Evolutionary conservation across 176 grass and related monocot genomes (phyloP).

Genomic region (Oryza rufipogon): DNA sequence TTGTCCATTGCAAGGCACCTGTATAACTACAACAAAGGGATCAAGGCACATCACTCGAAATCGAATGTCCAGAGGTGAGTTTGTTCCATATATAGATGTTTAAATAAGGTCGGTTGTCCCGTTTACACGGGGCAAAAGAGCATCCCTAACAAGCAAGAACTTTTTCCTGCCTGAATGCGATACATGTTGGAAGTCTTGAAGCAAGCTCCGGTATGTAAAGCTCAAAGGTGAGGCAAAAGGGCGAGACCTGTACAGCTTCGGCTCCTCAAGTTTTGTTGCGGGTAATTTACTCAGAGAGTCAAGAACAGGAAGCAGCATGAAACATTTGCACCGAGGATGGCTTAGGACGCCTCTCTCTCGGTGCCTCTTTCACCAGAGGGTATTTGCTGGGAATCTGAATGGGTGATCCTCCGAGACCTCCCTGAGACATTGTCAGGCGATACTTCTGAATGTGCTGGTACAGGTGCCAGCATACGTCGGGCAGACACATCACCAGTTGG

Average conservation of each 20-base stretch:
- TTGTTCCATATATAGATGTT: slow-evolving; percentile 35
- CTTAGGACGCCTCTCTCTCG: slow-evolving; percentile 69
- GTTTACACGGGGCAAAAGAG: slow-evolving; percentile 53
- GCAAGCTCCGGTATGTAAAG: slow-evolving; percentile 50
- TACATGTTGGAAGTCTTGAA: slow-evolving; percentile 55
- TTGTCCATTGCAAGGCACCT: slow-evolving; percentile 42
- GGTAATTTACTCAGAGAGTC: slow-evolving; percentile 39
- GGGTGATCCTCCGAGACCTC: slow-evolving; percentile 43
- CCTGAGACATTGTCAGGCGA: slow-evolving; percentile 37
- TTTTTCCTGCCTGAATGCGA: slow-evolving; percentile 54
- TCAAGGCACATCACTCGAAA: slow-evolving; percentile 36
- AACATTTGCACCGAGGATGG: slow-evolving; percentile 36
- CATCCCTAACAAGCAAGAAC: slow-evolving; percentile 52
- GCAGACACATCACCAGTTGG: slow-evolving; percentile 51
- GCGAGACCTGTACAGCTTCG: slow-evolving; percentile 50
- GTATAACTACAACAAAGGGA: slow-evolving; percentile 39
- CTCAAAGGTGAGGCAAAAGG: slow-evolving; percentile 47
- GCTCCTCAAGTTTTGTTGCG: slow-evolving; percentile 50
- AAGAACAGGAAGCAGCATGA: slow-evolving; percentile 47
- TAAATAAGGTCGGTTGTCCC: slow-evolving; percentile 44
- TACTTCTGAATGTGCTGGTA: slow-evolving; percentile 50
- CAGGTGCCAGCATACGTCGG: slow-evolving; percentile 44
- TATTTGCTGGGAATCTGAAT: slow-evolving; percentile 62
- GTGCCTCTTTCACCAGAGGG: slow-evolving; percentile 58
- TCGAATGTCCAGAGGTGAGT: slow-evolving; percentile 39